A percentile compares a stretch with the other conserved stretches of the same genome.
Conservation (phyloP, 2,329 filamentous ascomycete genomes). For the Hypoxylon sp. region DNA sequence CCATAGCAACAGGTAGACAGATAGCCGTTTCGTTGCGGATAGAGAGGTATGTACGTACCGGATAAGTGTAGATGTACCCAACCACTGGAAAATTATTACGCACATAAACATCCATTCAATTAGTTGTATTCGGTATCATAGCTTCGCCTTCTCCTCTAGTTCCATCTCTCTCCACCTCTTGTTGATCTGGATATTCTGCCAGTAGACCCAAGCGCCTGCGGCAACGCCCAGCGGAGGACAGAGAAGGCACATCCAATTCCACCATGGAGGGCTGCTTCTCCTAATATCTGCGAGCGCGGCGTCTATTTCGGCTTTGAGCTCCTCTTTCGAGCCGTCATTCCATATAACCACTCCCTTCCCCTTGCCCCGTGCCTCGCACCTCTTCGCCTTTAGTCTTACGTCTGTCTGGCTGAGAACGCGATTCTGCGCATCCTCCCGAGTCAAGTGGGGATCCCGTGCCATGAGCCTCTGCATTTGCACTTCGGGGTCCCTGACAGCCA, state of each 20-base stretch:
- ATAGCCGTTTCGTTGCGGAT: neutral
- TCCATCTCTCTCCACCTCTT: slow-evolving; percentile 76
- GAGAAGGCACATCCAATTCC: slow-evolving; percentile 79
- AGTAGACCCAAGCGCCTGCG: slow-evolving; percentile 79
- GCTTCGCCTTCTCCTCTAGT: slow-evolving; percentile 61
- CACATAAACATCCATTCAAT: neutral
- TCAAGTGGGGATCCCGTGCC: slow-evolving; percentile 82
- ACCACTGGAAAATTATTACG: neutral
- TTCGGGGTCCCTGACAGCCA: slow-evolving; percentile 83
- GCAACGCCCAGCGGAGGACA: slow-evolving; percentile 82
- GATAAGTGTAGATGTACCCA: slow-evolving; percentile 1
- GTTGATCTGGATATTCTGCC: slow-evolving; percentile 79
- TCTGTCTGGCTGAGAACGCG: slow-evolving; percentile 89
- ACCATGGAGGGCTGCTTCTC: slow-evolving; percentile 80
- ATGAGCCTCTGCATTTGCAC: slow-evolving; percentile 87
- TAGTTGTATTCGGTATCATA: slow-evolving; percentile 51
- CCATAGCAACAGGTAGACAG: neutral
- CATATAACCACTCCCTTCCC: slow-evolving; percentile 85
- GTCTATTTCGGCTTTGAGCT: slow-evolving; percentile 77
- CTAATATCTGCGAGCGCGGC: slow-evolving; percentile 75
- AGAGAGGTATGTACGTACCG: neutral
- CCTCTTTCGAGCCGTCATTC: slow-evolving; percentile 85
- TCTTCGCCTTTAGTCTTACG: slow-evolving; percentile 84
- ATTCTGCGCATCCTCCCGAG: slow-evolving; percentile 88
- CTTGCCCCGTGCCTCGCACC: slow-evolving; percentile 75